Evolutionary conservation across 1,284 basidiomycete species (phyloP), one percentile per base, ranked within the genome.

Genomic region (Cutaneotrichosporon spelunceum): DNA sequence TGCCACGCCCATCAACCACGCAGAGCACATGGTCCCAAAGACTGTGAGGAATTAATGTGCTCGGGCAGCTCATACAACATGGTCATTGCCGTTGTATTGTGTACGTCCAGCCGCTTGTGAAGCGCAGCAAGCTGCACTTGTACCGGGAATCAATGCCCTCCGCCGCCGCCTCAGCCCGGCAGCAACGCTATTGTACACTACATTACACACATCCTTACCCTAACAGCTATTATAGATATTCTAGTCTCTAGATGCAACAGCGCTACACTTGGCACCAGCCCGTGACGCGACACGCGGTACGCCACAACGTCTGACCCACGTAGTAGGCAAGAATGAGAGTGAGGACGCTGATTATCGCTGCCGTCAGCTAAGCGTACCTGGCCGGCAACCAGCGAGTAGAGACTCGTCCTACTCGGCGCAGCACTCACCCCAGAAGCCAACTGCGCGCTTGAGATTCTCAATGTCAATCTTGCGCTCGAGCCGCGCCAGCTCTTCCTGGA

Each of bases 401-500:
- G n/a, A n/a, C n/a, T n/a, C n/a, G n/a, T 11, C 14, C 33, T 9
- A 16, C n/a, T 21, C 21, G 27, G 30, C 33, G 13, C 19, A 16
- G 4, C 9, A 57, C 60, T 54, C 34, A 58, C 61, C 2, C 10
- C 57, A 55, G 4, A 60, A 27, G 27, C 62, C 13, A 16, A 65
- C 21, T n/a, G 29, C 19, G 30, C 62, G 52, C 27, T 61, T 55
- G 44, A 56, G 49, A 33, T 59, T 48, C 60, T 63, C 57, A 16
- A 62, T 50, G 16, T 36, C 42, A 13, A 66, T 54, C 54, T 64
- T 64, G 13, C 54, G 47, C 39, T 63, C 62, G 33, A 71, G 63
- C 3, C 65, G 39, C 6, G 62, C 61, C 14, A 72, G 70, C 53
- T 72, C 68, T 27, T 66, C 57, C 13, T 57, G 58, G n/a, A 72